These are phyloP conservation scores for Aulographum hederae DNA, from an alignment of 2,329 filamentous ascomycete species.

Conservation along the genomic window DNA sequence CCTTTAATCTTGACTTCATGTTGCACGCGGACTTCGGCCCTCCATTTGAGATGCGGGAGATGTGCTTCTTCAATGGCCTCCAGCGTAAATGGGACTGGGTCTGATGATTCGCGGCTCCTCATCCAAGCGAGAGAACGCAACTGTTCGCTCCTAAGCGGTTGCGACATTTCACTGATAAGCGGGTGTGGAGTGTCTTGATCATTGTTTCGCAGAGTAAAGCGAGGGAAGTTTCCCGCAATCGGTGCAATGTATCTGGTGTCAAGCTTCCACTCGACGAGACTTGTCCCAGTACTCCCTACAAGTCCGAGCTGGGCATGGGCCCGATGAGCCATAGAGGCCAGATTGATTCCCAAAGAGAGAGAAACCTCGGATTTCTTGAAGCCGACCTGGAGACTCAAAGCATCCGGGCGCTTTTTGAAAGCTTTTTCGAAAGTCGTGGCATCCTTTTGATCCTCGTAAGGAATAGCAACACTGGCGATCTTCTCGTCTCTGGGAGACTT, in stretches of 20 bases:
- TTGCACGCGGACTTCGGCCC: slow-evolving; percentile 26
- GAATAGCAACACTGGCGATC: too few relatives aligned
- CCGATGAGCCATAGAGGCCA: slow-evolving; percentile 12
- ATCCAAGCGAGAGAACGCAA: slow-evolving; percentile 40
- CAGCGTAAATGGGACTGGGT: slow-evolving; percentile 24
- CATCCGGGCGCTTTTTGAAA: slow-evolving; percentile 29
- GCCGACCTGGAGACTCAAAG: slow-evolving; percentile 7
- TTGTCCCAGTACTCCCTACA: slow-evolving; percentile 4
- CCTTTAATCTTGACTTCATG: slow-evolving; percentile 26
- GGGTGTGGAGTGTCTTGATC: not conserved
- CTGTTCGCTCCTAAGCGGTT: slow-evolving; percentile 32
- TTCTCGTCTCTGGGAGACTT: too few relatives aligned
- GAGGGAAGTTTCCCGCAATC: not conserved
- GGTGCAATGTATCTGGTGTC: not conserved
- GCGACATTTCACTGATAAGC: not conserved
- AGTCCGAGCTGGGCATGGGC: slow-evolving; percentile 6
- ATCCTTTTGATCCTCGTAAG: slow-evolving; percentile 31
- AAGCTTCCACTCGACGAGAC: not conserved
- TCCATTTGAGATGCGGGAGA: slow-evolving; percentile 33
- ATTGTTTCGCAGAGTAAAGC: not conserved
- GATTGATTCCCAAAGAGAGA: slow-evolving; percentile 10
- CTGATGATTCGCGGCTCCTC: slow-evolving; percentile 30
- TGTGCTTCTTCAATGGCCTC: slow-evolving; percentile 39
- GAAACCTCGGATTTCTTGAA: slow-evolving; percentile 3
- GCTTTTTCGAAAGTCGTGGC: slow-evolving; percentile 32